Base-by-base conservation (phyloP, 495 filamentous ascomycete genomes). In the Penicillium macrosclerotiorum region DNA sequence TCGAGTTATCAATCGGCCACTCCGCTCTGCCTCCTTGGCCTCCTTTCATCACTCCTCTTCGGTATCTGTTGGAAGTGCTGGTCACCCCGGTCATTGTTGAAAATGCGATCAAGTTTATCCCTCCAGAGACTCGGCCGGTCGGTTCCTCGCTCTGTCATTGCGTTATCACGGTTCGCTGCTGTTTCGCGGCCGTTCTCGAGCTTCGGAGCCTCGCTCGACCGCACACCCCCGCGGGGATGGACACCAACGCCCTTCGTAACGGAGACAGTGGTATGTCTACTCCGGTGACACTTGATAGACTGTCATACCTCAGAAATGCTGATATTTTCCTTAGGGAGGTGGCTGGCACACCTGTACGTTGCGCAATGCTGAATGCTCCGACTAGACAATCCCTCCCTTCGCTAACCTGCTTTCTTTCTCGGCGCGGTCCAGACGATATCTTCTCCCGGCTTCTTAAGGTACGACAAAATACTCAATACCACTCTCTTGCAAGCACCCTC, bases 321-420 rank as follows among this genome's bases (percentile, higher is more conserved):
- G 34, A 46, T 16, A 11, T 6, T 9, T 5, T 14, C 0, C 51
- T 46, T 57, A 94, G 90, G 81, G 85, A 64, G 89, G 89, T 54
- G 90, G 90, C 54, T 95, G 88, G 86, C 85, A 88, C 57, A 94
- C 89, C 58, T 89, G 88, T 91, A 80, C 50, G 82, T 74, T 45
- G 33, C 19, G 5, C 32, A 34, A 33, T 48, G n/a, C n/a, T n/a
- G n/a, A n/a, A n/a, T 16, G 12, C 38, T 37, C 9, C n/a, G 29
- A 13, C 20, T 14, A 34, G 22, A 34, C 18, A 9, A 20, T 16
- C 17, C 26, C 23, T 34, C 44, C 34, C 8, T 22, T 27, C 27
- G 60, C 27, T 37, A 42, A 31, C 37, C 44, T 35, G 42, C 7
- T 47, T n/a, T 44, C 37, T 43, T 40, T 60, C 42, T 57, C 39